Base-by-base conservation (phyloP, 768 basidiomycete genomes). In the Boletus pseudopeckii region DNA sequence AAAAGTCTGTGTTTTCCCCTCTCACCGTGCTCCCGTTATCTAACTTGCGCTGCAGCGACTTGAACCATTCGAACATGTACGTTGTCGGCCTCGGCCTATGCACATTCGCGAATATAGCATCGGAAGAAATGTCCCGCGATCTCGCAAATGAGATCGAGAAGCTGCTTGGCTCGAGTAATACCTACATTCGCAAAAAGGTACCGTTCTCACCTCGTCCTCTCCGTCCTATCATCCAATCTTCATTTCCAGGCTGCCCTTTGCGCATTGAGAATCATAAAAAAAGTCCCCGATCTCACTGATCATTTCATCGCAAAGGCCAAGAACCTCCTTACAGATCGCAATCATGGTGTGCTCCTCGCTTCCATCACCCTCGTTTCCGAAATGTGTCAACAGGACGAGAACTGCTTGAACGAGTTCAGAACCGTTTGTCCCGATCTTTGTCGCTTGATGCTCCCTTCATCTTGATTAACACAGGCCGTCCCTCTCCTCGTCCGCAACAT, bases 11-110 rank as follows among this genome's bases (percentile, higher is more conserved):
- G 22, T 18, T 39, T 34, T 39, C 39, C 41, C 7, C 37, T 17
- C 32, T 51, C 22, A 34, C 39, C 41, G 13, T 14, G 1, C 17
- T 26, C 36, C 39, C 38, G 45, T 54, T 40, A 43, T 54, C 62
- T 68, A 9, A 60, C 52, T 14, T 15, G 14, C 49, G 37, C 24
- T 5, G 3, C 54, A 99, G 96, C 74, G 97, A 99, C 74, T 92
- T 99, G 92, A 98, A 98, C 72, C 95, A 98, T 71, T 87, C 95
- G 2, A 98, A 98, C 72, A 97, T 97, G 92, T 98, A 98, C 70
- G 92, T 90, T 4, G 97, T 98, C 24, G 97, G 97, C 7, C 81
- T 99, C 52, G 96, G 94, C 2, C 83, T 99, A 34, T 98, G 94
- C 65, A 98, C 97, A 0, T 98, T 99, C 67, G 97, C 96, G 54